Conservation (phyloP, 23 red algal species). For the Gracilaria gracilis region DNA sequence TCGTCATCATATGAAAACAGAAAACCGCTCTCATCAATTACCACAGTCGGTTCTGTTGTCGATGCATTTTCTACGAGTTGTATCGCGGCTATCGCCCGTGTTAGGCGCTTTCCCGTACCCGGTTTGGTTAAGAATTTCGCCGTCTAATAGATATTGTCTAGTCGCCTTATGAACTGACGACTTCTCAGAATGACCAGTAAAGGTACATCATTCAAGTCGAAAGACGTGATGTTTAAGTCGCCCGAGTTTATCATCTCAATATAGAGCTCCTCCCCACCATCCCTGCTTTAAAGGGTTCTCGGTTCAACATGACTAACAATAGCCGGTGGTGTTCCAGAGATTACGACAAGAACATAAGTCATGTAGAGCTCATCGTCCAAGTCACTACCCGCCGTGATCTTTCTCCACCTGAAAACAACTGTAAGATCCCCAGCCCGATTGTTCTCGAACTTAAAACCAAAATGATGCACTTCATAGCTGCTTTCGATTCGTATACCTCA, state of each 20-base stretch:
- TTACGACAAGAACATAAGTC: slow-evolving; percentile 48
- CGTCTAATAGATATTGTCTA: slow-evolving; percentile 59
- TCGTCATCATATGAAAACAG: slow-evolving; percentile 66
- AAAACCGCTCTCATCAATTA: slow-evolving; percentile 62
- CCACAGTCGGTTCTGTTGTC: not conserved
- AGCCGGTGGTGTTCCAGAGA: slow-evolving; percentile 56
- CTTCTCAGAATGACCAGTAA: slow-evolving; percentile 43
- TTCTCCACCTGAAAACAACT: slow-evolving; percentile 57
- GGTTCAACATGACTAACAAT: slow-evolving; percentile 52
- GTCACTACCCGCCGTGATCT: slow-evolving; percentile 43
- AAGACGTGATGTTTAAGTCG: slow-evolving; percentile 50
- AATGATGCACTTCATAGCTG: slow-evolving; percentile 42
- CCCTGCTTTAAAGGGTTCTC: slow-evolving; percentile 8
- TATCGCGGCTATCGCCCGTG: slow-evolving; percentile 58
- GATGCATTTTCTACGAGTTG: slow-evolving; percentile 3
- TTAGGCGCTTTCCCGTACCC: slow-evolving; percentile 58
- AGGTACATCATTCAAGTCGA: slow-evolving; percentile 53
- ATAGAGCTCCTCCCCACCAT: slow-evolving; percentile 62
- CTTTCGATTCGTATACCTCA: slow-evolving; percentile 31
- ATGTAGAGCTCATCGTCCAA: slow-evolving; percentile 61
- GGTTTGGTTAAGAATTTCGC: slow-evolving; percentile 67
- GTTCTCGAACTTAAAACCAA: slow-evolving; percentile 62
- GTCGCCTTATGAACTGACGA: slow-evolving; percentile 23
- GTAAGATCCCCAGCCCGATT: slow-evolving; percentile 54
- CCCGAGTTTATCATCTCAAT: slow-evolving; percentile 59